Percentiles rank a stretch among this genome's conserved stretches.
Evolutionary conservation across 768 basidiomycete genomes (phyloP).

Genomic region (Gyrodon lividus): DNA sequence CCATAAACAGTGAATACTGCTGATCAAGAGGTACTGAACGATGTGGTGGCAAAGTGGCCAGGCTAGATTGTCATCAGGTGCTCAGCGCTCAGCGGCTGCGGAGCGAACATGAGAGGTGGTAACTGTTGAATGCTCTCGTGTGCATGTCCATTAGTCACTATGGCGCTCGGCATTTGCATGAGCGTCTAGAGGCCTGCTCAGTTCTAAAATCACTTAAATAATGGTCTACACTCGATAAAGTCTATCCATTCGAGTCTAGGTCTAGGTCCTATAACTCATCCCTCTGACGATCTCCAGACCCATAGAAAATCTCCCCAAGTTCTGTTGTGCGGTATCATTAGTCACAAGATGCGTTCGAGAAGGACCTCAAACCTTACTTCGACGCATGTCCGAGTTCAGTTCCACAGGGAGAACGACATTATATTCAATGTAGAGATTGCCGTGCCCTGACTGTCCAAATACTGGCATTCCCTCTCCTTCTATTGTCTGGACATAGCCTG

Average conservation of each 20-base stretch:
- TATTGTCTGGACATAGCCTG: constrained; percentile 83
- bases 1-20: no score
- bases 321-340: constrained; percentile 39
- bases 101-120: no score
- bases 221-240: not conserved
- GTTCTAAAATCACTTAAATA: no score
- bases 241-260: constrained; percentile 3
- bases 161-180: no score
- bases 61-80: no score
- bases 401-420: constrained; percentile 84
- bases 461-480: constrained; percentile 89
- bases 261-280: constrained; percentile 39
- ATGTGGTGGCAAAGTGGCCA: no score
- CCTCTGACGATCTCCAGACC: constrained; percentile 29
- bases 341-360: not conserved
- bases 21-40: no score
- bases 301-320: constrained; percentile 53
- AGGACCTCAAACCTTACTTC: constrained; percentile 56
- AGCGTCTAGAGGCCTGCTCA: no score
- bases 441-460: constrained; percentile 55
- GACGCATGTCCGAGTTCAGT: constrained; percentile 62
- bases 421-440: constrained; percentile 92
- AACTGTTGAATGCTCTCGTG: no score
- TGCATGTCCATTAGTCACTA: no score
- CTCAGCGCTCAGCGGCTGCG: no score